A percentile compares a stretch with the other conserved stretches of the same genome.
Conservation (phyloP, 1,139 yeast genomes). For the Trichomonascaceae sp. region DNA sequence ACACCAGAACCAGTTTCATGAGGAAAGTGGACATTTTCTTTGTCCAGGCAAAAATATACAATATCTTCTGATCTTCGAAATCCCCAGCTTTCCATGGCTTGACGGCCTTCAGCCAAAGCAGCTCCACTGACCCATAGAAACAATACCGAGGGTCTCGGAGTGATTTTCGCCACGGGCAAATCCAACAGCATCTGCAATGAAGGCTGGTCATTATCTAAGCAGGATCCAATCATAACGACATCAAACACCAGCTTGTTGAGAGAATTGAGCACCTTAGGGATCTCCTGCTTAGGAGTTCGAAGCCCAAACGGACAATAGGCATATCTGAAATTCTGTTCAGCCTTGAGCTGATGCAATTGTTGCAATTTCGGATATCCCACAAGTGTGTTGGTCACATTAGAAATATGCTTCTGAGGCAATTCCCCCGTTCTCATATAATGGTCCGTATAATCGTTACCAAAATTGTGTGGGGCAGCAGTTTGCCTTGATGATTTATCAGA, state of each 20-base stretch:
- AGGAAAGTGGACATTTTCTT: conserved; percentile 24
- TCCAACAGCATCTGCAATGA: conserved; percentile 53
- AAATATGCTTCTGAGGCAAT: conserved; percentile 56
- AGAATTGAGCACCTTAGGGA: conserved; percentile 43
- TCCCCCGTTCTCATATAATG: conserved; percentile 57
- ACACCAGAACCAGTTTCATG: conserved; percentile 12
- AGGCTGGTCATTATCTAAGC: conserved; percentile 52
- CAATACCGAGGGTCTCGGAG: conserved; percentile 79
- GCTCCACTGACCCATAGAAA: conserved; percentile 79
- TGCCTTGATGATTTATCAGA: background rate
- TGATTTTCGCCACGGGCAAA: conserved; percentile 65
- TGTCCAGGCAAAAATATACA: conserved; percentile 47
- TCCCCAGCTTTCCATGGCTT: conserved; percentile 56
- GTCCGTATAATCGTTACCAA: conserved; percentile 65
- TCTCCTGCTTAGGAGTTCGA: conserved; percentile 45
- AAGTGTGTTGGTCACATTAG: conserved; percentile 58
- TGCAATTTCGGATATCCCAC: conserved; percentile 85
- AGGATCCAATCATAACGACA: conserved; percentile 86
- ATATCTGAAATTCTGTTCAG: conserved; percentile 42
- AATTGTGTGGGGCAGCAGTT: conserved; percentile 19
- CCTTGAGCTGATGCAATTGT: conserved; percentile 57
- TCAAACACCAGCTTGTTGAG: conserved; percentile 65
- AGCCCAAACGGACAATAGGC: conserved; percentile 64
- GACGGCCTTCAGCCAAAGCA: conserved; percentile 49
- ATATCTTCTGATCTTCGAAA: conserved; percentile 87